These are phyloP conservation scores for Nothophoma quercina DNA, from an alignment of 2,329 filamentous ascomycete genomes.

Conservation along the genomic window DNA sequence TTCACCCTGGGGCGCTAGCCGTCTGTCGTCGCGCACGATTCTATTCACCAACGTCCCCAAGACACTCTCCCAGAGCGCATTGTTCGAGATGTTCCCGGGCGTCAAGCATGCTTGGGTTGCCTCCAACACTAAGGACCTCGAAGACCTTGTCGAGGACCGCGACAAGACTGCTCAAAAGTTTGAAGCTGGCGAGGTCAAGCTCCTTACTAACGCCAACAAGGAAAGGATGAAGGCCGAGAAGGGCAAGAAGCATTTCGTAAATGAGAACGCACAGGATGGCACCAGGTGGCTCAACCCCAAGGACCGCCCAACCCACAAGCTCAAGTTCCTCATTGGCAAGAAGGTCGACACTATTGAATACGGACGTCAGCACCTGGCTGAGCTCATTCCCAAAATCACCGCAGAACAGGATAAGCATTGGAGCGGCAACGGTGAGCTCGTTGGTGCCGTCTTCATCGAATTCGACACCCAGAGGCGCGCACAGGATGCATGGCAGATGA, in stretches of 20 bases:
- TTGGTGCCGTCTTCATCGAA: slow-evolving; percentile 85
- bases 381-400: slow-evolving; percentile 74
- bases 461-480: slow-evolving; percentile 84
- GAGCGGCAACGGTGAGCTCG: slow-evolving; percentile 69
- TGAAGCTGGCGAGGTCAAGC: slow-evolving; percentile 55
- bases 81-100: slow-evolving; percentile 51
- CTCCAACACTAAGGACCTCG: slow-evolving; percentile 55
- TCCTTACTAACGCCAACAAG: slow-evolving; percentile 64
- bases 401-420: slow-evolving; percentile 72
- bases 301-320: slow-evolving; percentile 50
- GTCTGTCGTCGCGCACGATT: slow-evolving; percentile 57
- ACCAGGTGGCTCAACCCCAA: slow-evolving; percentile 51
- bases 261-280: slow-evolving; percentile 53
- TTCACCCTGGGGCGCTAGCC: slow-evolving; percentile 53
- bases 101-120: slow-evolving; percentile 57
- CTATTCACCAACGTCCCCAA: slow-evolving; percentile 58
- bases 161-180: slow-evolving; percentile 54
- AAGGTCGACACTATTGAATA: slow-evolving; percentile 80
- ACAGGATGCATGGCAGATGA: slow-evolving; percentile 81
- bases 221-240: slow-evolving; percentile 71
- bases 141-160: slow-evolving; percentile 54
- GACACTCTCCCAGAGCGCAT: slow-evolving; percentile 47
- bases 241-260: slow-evolving; percentile 54
- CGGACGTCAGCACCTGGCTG: slow-evolving; percentile 76
- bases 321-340: slow-evolving; percentile 53